Percentiles rank a stretch among this genome's conserved stretches.
phyloP scores from a whole-genome alignment of 1,284 basidiomycete genomes.

The Cryptococcus sp. region DNA sequence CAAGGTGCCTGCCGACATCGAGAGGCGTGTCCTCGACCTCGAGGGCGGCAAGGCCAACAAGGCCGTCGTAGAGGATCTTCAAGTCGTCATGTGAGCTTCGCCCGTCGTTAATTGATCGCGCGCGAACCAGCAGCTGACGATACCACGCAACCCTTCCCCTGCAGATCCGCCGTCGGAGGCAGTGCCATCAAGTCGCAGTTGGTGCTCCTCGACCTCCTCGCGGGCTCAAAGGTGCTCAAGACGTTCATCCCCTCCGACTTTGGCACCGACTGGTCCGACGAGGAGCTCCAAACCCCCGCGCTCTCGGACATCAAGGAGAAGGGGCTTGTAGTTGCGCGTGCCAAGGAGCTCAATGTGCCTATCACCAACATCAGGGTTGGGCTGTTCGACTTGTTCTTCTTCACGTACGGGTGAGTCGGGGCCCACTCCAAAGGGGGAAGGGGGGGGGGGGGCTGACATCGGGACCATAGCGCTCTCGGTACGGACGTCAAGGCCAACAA shows the following conservation, averaged over 20 bases:
- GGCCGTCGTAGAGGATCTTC: slow-evolving; percentile 13
- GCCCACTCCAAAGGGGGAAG: too few species aligned
- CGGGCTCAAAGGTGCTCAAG: not conserved
- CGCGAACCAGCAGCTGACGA: too few species aligned
- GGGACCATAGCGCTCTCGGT: too few species aligned
- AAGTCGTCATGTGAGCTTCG: slow-evolving; percentile 21
- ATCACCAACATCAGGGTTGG: not conserved
- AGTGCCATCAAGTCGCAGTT: not conserved
- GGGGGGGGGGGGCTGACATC: too few species aligned
- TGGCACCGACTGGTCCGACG: not conserved
- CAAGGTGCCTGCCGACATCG: slow-evolving; percentile 14
- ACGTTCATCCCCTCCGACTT: not conserved
- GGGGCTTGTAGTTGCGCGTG: not conserved
- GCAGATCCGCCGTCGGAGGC: not conserved
- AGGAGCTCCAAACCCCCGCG: not conserved
- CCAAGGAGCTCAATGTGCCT: not conserved
- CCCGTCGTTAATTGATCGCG: too few species aligned
- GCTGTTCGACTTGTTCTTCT: not conserved
- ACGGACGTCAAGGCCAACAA: slow-evolving; percentile 8
- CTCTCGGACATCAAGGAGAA: not conserved
- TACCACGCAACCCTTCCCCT: too few species aligned
- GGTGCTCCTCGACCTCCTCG: not conserved
- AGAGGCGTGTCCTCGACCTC: slow-evolving; percentile 17
- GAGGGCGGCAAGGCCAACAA: slow-evolving; percentile 1
- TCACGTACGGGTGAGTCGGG: too few species aligned